Evolutionary conservation across 108 stramenopile species (phyloP), one percentile per base, ranked within the genome.

Genomic region (Epipyxis sp.): DNA sequence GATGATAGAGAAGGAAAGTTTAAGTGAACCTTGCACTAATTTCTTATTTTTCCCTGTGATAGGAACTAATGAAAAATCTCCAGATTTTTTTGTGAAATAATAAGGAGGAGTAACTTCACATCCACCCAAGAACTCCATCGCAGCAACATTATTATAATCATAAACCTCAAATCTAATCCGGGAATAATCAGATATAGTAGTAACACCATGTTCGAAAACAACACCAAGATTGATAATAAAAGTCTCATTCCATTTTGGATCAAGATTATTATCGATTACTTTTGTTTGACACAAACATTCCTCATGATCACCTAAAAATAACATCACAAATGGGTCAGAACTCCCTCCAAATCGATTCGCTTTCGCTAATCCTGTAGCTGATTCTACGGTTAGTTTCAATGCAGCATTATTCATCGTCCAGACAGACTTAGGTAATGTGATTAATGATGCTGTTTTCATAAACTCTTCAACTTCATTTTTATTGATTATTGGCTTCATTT

Each of bases 271-370:
- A 3, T 6, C 3, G 25, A 65, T 37, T 16, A 65, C 61, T 29
- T 37, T 29, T 32, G 61, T 65, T n/a, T n/a, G n/a, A n/a, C n/a
- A n/a, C n/a, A n/a, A n/a, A n/a, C n/a, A n/a, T n/a, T n/a, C n/a
- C n/a, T n/a, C n/a, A n/a, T n/a, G 20, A 25, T 57, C 20, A 25
- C 54, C 54, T 25, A 57, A 25, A 25, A 57, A 57, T 16, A 65
- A 6, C 34, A 29, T 25, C 61, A 65, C 61, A 37, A 35, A 65
- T 6, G 61, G 61, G 25, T 65, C 61, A 37, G 61, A 35, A 37
- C 34, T 65, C 6, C 61, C 61, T 6, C 34, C 34, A 37, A 65
- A 65, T 10, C 61, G 61, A 37, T 65, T 65, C 30, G 25, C 61
- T 37, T 6, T 32, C 61, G 25, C 6, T 37, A 65, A 32, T 10